Percentiles rank a stretch among this genome's conserved stretches.
Evolutionary conservation across 179 eudicot species (phyloP).

Genomic region (Beta corolliflora): DNA sequence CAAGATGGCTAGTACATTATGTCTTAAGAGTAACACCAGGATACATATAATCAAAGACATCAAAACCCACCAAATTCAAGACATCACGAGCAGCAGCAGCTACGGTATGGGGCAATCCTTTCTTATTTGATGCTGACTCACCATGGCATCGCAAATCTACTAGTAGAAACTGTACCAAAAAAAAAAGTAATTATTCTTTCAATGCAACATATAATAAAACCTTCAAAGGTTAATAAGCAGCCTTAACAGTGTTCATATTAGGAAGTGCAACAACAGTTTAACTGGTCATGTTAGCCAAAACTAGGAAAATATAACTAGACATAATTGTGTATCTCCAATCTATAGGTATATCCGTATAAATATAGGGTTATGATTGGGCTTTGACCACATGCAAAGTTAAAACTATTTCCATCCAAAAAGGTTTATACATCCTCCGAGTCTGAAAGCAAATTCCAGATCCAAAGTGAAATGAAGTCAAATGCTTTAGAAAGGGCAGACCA

Average conservation of each 20-base stretch:
- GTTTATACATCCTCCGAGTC: background rate
- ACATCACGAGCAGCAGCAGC: constrained; percentile 92
- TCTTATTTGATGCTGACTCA: constrained; percentile 73
- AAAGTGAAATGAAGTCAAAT: background rate
- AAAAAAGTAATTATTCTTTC: background rate
- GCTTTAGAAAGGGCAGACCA: background rate
- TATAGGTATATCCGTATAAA: background rate
- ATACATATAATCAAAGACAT: background rate
- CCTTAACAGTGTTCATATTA: background rate
- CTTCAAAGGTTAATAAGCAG: background rate
- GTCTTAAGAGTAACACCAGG: background rate
- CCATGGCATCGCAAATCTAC: constrained; percentile 96
- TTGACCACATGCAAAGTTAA: background rate
- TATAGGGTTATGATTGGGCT: background rate
- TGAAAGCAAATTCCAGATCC: background rate
- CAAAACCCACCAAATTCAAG: constrained; percentile 63
- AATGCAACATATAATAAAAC: background rate
- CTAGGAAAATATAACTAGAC: background rate
- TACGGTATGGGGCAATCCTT: constrained; percentile 74
- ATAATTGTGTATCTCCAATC: background rate
- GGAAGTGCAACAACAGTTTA: background rate
- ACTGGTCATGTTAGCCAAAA: background rate
- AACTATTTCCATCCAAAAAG: background rate
- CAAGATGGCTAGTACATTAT: background rate
- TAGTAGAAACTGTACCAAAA: constrained; percentile 67